Conservation (phyloP, 371 early-diverging fungal genomes). For the Paraphysoderma sedebokerense region DNA sequence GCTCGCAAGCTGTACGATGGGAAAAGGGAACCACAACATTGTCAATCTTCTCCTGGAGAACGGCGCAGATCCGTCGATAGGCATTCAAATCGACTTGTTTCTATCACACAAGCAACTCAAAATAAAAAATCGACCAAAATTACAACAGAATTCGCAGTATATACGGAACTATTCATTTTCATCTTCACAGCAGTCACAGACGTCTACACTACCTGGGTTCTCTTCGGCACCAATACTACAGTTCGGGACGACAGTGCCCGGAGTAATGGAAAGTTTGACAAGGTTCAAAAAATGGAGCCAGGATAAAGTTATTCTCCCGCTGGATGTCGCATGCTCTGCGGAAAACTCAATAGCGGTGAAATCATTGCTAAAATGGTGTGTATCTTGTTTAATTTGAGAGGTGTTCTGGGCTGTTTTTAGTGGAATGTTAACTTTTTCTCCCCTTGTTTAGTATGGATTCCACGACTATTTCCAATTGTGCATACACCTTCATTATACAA, state of each 20-base stretch:
- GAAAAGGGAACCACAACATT: background rate
- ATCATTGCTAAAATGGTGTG: too few relatives aligned
- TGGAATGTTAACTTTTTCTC: too few relatives aligned
- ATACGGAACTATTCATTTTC: too few relatives aligned
- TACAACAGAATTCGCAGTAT: too few relatives aligned
- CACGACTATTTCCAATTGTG: background rate
- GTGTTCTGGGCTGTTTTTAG: too few relatives aligned
- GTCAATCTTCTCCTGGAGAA: background rate
- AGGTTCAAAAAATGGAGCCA: background rate
- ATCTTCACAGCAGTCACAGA: too few relatives aligned
- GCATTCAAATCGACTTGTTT: constrained; percentile 2
- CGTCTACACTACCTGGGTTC: too few relatives aligned
- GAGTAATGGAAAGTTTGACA: background rate
- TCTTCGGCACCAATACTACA: background rate
- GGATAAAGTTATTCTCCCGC: background rate
- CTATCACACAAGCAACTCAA: background rate
- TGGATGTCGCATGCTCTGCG: background rate
- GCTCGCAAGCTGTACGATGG: background rate
- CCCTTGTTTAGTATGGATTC: background rate
- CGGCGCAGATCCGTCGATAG: background rate
- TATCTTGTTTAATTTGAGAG: too few relatives aligned
- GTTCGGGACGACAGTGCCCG: background rate
- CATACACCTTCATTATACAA: background rate
- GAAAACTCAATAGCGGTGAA: background rate
- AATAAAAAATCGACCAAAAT: too few relatives aligned